phyloP scores from a whole-genome alignment of 495 filamentous ascomycete species.

The Recurvomyces mirabilis region DNA sequence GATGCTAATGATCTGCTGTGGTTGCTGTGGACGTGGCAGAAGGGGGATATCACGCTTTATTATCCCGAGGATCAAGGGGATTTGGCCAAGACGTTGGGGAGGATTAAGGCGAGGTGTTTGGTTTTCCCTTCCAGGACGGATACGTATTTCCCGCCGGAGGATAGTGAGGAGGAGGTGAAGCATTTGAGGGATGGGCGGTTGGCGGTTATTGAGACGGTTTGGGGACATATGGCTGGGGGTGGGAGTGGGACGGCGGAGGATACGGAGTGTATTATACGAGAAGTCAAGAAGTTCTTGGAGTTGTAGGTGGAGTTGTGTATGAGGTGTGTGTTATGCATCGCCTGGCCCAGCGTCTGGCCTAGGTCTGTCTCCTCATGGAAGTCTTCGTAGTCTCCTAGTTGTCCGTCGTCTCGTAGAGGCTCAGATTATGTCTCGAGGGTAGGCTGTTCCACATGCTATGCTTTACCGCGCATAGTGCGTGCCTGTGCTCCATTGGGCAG shows the following conservation, averaged over 20 bases:
- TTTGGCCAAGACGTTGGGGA: slow-evolving; percentile 31
- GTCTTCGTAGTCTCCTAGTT: no score
- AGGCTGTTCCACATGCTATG: no score
- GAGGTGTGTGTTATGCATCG: no score
- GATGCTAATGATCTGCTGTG: slow-evolving; percentile 37
- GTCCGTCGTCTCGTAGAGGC: no score
- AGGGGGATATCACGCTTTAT: slow-evolving; percentile 32
- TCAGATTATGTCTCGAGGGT: no score
- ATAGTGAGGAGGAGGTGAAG: slow-evolving; percentile 34
- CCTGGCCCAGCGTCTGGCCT: no score
- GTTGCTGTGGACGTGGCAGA: slow-evolving; percentile 37
- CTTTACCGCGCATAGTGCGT: no score
- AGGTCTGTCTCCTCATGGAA: no score
- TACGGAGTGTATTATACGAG: slow-evolving; percentile 27
- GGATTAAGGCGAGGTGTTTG: slow-evolving; percentile 32
- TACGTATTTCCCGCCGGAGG: slow-evolving; percentile 37
- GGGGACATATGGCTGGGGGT: slow-evolving; percentile 39
- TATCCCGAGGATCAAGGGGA: slow-evolving; percentile 28
- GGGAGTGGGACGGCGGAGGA: slow-evolving; percentile 32
- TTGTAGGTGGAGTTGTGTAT: slow-evolving; percentile 5
- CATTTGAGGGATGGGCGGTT: slow-evolving; percentile 32
- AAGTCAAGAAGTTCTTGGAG: slow-evolving; percentile 18
- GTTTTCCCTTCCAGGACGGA: slow-evolving; percentile 39
- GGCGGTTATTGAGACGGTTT: slow-evolving; percentile 34
- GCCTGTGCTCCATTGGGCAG: no score